Percentiles rank a stretch among this genome's conserved stretches.
These are phyloP conservation scores for Kurtzmaniella quercitrusa DNA, from an alignment of 1,139 yeast genomes.

Conservation along the genomic window DNA sequence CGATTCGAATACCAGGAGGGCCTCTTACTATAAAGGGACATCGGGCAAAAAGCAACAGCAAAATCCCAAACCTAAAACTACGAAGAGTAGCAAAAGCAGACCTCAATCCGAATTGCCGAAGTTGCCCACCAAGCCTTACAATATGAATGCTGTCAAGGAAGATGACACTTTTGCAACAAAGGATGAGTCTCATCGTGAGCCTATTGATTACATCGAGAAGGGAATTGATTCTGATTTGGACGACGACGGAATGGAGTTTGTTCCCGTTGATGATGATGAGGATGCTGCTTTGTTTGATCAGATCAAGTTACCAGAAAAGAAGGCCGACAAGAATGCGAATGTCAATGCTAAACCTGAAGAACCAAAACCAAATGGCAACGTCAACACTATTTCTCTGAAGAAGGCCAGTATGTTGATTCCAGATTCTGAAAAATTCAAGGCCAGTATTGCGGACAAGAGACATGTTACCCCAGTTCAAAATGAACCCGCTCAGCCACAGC, in stretches of 20 bases:
- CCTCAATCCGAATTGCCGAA: conserved; percentile 32
- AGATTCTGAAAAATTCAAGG: conserved; percentile 11
- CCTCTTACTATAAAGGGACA: conserved; percentile 24
- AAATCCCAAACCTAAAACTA: conserved; percentile 17
- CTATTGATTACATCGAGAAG: conserved; percentile 11
- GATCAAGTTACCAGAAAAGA: conserved; percentile 39
- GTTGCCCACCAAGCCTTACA: conserved; percentile 19
- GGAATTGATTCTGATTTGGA: conserved; percentile 9
- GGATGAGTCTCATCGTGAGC: conserved; percentile 20
- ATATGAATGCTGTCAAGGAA: conserved; percentile 9
- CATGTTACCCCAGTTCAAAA: conserved; percentile 2
- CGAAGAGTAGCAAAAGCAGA: conserved; percentile 12
- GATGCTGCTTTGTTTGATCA: conserved; percentile 38
- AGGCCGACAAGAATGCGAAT: conserved; percentile 7
- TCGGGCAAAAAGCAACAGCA: conserved; percentile 15
- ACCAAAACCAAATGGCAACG: conserved; percentile 3
- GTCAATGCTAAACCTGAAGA: conserved; percentile 11
- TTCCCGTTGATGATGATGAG: conserved; percentile 11
- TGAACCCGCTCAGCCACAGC: conserved; percentile 15
- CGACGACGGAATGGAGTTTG: not conserved
- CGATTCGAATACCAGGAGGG: conserved; percentile 36
- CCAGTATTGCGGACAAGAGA: not conserved
- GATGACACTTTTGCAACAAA: conserved; percentile 38
- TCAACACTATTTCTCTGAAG: conserved; percentile 9
- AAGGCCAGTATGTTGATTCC: conserved; percentile 33